Evolutionary conservation across 225 moss, liverwort and hornwort genomes (phyloP).

Genomic region (Pseudisothecium myosuroides): DNA sequence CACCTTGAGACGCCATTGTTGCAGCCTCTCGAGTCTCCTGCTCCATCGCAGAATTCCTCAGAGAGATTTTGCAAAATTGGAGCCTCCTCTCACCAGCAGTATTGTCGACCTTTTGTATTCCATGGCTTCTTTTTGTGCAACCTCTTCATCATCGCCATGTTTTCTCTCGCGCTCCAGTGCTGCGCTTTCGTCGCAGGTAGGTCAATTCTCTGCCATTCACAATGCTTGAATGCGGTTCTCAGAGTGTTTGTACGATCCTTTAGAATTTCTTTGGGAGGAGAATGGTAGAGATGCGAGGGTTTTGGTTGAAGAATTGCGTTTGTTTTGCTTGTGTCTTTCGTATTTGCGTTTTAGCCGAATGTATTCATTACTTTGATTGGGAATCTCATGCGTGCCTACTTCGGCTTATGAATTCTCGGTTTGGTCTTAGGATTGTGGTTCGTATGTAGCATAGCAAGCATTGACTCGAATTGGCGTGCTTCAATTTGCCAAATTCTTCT

Average conservation of each 20-base stretch:
- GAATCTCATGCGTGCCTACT: neutral
- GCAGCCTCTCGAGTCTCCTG: neutral
- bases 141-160: neutral
- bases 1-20: neutral
- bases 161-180: neutral
- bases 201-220: neutral
- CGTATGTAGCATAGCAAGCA: neutral
- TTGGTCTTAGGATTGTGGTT: neutral
- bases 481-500: neutral
- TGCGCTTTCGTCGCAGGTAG: neutral
- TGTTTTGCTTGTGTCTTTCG: neutral
- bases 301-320: neutral
- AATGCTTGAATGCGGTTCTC: neutral
- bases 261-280: neutral
- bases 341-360: neutral
- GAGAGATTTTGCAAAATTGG: neutral
- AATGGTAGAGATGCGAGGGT: no score
- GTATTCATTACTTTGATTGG: neutral
- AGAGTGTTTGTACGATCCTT: neutral
- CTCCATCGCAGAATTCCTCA: neutral
- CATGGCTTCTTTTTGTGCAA: neutral
- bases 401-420: neutral
- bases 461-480: neutral
- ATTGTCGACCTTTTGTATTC: neutral
- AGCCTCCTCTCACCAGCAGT: neutral